These are phyloP conservation scores for Gymnopilus junonius DNA, from an alignment of 768 basidiomycete species.

Conservation along the genomic window DNA sequence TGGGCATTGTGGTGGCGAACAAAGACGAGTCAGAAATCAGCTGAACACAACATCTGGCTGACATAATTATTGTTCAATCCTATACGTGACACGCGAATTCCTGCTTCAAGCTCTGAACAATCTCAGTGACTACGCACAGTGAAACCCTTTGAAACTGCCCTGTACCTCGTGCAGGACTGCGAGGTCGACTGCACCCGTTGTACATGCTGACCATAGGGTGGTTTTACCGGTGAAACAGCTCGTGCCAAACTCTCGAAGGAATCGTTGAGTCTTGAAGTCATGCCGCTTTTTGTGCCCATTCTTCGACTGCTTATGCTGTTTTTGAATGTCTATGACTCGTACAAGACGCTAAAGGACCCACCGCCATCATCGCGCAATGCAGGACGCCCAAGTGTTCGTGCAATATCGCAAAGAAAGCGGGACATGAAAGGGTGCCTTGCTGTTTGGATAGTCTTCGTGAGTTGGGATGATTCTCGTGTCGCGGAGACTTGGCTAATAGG, in stretches of 20 bases:
- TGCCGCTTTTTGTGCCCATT: conserved; percentile 71
- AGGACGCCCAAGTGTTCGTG: conserved; percentile 67
- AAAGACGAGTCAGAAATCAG: background rate
- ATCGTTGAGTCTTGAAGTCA: conserved; percentile 32
- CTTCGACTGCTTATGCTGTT: conserved; percentile 75
- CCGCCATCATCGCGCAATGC: conserved; percentile 56
- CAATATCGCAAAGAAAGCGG: conserved; percentile 76
- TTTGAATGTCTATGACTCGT: conserved; percentile 82
- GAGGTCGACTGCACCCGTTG: conserved; percentile 4
- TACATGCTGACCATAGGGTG: conserved; percentile 17
- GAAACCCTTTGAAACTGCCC: conserved; percentile 11
- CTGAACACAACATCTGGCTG: background rate
- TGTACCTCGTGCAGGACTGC: conserved; percentile 29
- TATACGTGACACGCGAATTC: background rate
- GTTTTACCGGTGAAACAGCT: conserved; percentile 3
- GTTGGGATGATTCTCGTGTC: conserved; percentile 16
- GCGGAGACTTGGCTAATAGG: background rate
- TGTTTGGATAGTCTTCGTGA: conserved; percentile 88
- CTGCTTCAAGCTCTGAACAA: background rate
- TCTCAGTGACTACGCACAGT: background rate
- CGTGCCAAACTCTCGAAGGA: background rate
- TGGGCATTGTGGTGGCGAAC: conserved; percentile 68
- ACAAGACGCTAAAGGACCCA: conserved; percentile 78
- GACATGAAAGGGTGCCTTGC: conserved; percentile 85
- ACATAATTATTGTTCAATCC: conserved; percentile 6